Evolutionary conservation across 1,139 yeast species (phyloP).

Genomic region (Hemisphaericaspora lyxosophila): DNA sequence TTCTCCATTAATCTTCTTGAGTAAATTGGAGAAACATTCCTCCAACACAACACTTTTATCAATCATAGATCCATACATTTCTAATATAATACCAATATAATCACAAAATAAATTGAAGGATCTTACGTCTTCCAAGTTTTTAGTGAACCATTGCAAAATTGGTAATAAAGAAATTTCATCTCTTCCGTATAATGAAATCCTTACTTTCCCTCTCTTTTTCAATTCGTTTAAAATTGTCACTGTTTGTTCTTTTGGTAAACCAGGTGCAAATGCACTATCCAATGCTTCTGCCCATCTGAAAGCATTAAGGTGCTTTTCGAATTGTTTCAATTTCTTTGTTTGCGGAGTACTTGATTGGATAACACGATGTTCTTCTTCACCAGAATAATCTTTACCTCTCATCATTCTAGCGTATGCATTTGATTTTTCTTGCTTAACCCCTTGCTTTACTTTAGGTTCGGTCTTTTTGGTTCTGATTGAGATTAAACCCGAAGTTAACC

Average conservation of each 20-base stretch:
- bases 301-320: slow-evolving; percentile 79
- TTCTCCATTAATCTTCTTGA: slow-evolving; percentile 63
- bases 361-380: slow-evolving; percentile 80
- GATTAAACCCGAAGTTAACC: slow-evolving; percentile 83
- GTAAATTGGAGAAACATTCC: slow-evolving; percentile 62
- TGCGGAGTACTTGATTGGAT: slow-evolving; percentile 55
- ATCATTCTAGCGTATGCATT: slow-evolving; percentile 72
- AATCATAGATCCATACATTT: slow-evolving; percentile 70
- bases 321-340: slow-evolving; percentile 67
- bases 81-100: slow-evolving; percentile 78
- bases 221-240: slow-evolving; percentile 81
- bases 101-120: slow-evolving; percentile 76
- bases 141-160: slow-evolving; percentile 76
- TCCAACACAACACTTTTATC: slow-evolving; percentile 80
- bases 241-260: slow-evolving; percentile 76
- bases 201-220: slow-evolving; percentile 82
- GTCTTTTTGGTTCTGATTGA: slow-evolving; percentile 87
- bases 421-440: slow-evolving; percentile 46
- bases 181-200: slow-evolving; percentile 73
- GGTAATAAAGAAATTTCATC: slow-evolving; percentile 89
- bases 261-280: slow-evolving; percentile 78
- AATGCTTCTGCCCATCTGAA: slow-evolving; percentile 93
- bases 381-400: slow-evolving; percentile 87
- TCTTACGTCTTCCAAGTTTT: slow-evolving; percentile 75
- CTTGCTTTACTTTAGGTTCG: slow-evolving; percentile 55